Conservation (phyloP, 176 grass and related monocot species). For the Eleusine indica region DNA sequence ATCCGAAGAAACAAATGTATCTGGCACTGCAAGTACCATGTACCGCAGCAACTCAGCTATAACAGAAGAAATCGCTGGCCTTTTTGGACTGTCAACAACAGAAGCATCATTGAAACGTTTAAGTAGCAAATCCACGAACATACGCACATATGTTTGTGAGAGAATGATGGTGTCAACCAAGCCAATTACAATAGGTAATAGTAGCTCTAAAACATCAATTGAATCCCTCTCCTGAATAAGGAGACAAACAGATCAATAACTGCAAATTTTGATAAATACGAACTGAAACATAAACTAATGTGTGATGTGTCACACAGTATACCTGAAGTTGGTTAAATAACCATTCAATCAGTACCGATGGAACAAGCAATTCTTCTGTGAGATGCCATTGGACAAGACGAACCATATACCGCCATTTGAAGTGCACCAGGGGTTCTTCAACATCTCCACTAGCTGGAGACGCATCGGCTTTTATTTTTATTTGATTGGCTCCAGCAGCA, state of each 20-base stretch:
- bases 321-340: constrained; percentile 85
- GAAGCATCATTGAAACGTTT: constrained; percentile 64
- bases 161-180: constrained; percentile 75
- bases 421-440: constrained; percentile 69
- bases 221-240: constrained; percentile 87
- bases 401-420: constrained; percentile 96
- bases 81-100: constrained; percentile 56
- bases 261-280: constrained; percentile 8
- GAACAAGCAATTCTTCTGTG: constrained; percentile 81
- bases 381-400: constrained; percentile 93
- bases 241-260: constrained; percentile 34
- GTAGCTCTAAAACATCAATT: constrained; percentile 80
- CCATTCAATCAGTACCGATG: constrained; percentile 76
- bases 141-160: constrained; percentile 85
- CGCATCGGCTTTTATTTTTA: constrained; percentile 68
- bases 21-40: constrained; percentile 87
- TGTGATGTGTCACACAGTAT: neutral
- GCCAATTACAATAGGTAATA: constrained; percentile 75
- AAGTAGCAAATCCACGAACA: constrained; percentile 74
- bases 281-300: constrained; percentile 34
- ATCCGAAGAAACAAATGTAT: constrained; percentile 98
- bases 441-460: constrained; percentile 52
- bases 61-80: constrained; percentile 61
- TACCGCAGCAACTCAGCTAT: constrained; percentile 80
- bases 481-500: constrained; percentile 46